These are phyloP conservation scores for Mycothermus thermophilus DNA, from an alignment of 495 filamentous ascomycete species.

Conservation along the genomic window DNA sequence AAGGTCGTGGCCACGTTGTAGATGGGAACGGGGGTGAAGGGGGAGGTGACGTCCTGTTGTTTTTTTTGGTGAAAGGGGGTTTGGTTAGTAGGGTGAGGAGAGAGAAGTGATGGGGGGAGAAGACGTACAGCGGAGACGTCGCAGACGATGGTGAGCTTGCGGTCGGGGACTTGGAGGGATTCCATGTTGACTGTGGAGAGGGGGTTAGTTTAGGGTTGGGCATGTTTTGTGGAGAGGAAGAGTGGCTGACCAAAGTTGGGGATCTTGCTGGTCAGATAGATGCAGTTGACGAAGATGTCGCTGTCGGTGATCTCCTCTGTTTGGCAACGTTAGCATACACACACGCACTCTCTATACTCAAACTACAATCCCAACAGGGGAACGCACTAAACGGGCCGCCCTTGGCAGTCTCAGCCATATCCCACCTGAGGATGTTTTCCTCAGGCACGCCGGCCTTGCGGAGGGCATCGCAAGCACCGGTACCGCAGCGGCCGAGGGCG, in stretches of 20 bases:
- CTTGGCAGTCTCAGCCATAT: slow-evolving; percentile 74
- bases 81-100: slow-evolving; percentile 38
- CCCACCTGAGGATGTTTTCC: slow-evolving; percentile 74
- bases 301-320: slow-evolving; percentile 60
- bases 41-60: slow-evolving; percentile 50
- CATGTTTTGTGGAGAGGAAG: background rate
- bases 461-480: slow-evolving; percentile 69
- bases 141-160: slow-evolving; percentile 73
- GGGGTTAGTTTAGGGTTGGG: background rate
- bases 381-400: slow-evolving; percentile 60
- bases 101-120: slow-evolving; percentile 39
- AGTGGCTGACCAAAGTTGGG: slow-evolving; percentile 18
- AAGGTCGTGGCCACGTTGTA: slow-evolving; percentile 75
- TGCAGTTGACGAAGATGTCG: slow-evolving; percentile 84
- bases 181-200: slow-evolving; percentile 42
- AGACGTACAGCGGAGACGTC: slow-evolving; percentile 68
- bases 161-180: slow-evolving; percentile 49
- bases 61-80: too few relatives aligned
- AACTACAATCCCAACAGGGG: background rate
- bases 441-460: slow-evolving; percentile 60
- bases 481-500: slow-evolving; percentile 72
- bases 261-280: slow-evolving; percentile 52
- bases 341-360: too few relatives aligned
- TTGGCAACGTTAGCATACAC: slow-evolving; percentile 2
- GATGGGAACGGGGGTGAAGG: slow-evolving; percentile 54